Base-by-base conservation (phyloP, 2,329 filamentous ascomycete genomes). In the Diaporthe ilicicola region DNA sequence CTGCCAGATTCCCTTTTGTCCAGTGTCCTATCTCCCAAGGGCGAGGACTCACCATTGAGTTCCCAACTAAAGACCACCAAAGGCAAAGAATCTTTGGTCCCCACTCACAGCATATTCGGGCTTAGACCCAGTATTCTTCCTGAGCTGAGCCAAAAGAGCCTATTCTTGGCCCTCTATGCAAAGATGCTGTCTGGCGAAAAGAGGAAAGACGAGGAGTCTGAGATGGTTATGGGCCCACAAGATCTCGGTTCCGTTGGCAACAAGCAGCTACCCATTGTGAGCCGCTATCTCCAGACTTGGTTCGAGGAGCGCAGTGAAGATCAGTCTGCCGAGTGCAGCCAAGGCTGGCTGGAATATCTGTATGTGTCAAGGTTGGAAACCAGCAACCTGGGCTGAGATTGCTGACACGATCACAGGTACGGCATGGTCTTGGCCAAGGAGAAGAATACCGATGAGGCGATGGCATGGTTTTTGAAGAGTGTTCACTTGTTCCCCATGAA, bases 161-260 rank as follows among this genome's bases (percentile, higher is more conserved):
- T 98, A 24, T 99, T 99, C 78, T 86, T 99, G 13, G 93, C 94
- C 0, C 85, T 98, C 4, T 99, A 99, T 77, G 94, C 96, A 54
- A 97, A 95, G 78, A 94, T 95, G 78, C 89, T 98, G 74, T 93
- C 95, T 0, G 96, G 96, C 1, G 96, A 99, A 85, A 98, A 98
- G 85, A 91, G 94, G 74, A 97, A 95, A 81, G 94, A 97, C 76
- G 96, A 99, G 81, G 95, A 98, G 70, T 94, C 93, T 27, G 96
- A 99, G 82, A 98, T 98, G 93, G 93, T 99, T 64, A 90, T 98
- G 82, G 96, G 96, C 0, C 95, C 96, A 1, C 91, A 95, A 71
- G 96, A 99, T 81, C 91, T 94, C 17, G 94, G 95, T 1, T 91
- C 91, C 39, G 93, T 94, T 1, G 82, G 90, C 71, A 99, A 99